Conservation (phyloP, 1,284 basidiomycete genomes). For the Cutaneotrichosporon daszewskae region DNA sequence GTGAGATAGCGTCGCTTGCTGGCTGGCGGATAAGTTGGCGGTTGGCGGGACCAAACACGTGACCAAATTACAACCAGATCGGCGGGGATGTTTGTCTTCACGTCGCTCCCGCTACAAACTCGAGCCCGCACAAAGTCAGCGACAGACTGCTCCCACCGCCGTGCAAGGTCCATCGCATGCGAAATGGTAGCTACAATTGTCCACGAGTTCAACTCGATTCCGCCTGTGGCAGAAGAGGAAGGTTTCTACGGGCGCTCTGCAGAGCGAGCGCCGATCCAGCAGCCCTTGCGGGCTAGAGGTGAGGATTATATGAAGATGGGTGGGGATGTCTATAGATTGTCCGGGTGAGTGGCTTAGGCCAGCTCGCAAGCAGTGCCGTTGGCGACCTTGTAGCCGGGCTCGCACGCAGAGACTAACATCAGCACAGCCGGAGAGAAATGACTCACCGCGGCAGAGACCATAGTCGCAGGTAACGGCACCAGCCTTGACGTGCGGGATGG, state of each 20-base stretch:
- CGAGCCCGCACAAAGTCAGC: too few species aligned
- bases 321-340: slow-evolving; percentile 4
- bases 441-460: too few species aligned
- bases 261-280: neutral
- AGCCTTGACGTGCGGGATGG: slow-evolving; percentile 56
- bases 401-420: slow-evolving; percentile 64
- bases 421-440: too few species aligned
- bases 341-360: slow-evolving; percentile 43
- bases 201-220: neutral
- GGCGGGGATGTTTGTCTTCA: neutral
- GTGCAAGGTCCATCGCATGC: neutral
- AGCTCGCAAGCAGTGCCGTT: slow-evolving; percentile 55
- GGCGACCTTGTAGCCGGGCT: slow-evolving; percentile 52
- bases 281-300: neutral
- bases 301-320: slow-evolving; percentile 3
- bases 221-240: neutral
- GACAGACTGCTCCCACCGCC: too few species aligned
- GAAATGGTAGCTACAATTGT: too few species aligned
- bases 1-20: too few species aligned
- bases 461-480: slow-evolving; percentile 58
- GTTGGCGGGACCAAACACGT: too few species aligned
- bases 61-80: too few species aligned
- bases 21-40: too few species aligned
- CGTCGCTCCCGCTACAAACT: neutral
- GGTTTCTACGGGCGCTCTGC: too few species aligned